Evolutionary conservation across 352 stramenopile species (phyloP).

Genomic region (Phytophthora pistaciae): DNA sequence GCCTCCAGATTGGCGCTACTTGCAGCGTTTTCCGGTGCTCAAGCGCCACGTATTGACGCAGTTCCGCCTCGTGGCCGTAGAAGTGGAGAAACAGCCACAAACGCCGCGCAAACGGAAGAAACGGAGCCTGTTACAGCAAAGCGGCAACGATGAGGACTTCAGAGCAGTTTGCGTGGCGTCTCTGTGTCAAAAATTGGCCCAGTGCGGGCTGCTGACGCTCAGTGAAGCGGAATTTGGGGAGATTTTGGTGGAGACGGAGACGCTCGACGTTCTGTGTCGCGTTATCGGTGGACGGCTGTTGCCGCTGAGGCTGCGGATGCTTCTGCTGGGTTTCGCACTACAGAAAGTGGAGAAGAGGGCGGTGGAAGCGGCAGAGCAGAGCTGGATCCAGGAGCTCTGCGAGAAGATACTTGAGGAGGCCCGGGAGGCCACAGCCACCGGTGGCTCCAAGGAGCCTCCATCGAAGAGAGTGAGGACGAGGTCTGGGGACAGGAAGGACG

Average conservation of each 20-base stretch:
- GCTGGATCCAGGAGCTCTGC: slow-evolving; percentile 45
- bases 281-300: slow-evolving; percentile 29
- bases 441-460: slow-evolving; percentile 3
- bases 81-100: slow-evolving; percentile 32
- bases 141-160: slow-evolving; percentile 19
- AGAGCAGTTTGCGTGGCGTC: slow-evolving; percentile 38
- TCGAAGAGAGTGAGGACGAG: slow-evolving; percentile 24
- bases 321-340: slow-evolving; percentile 43
- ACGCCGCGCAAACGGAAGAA: slow-evolving; percentile 40
- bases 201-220: slow-evolving; percentile 47
- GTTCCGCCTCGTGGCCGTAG: slow-evolving; percentile 29
- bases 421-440: slow-evolving; percentile 38
- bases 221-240: slow-evolving; percentile 25
- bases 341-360: slow-evolving; percentile 20
- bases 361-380: slow-evolving; percentile 19
- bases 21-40: slow-evolving; percentile 55
- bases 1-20: slow-evolving; percentile 35
- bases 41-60: slow-evolving; percentile 53
- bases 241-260: slow-evolving; percentile 25
- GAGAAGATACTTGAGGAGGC: slow-evolving; percentile 52
- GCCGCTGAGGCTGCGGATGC: slow-evolving; percentile 37
- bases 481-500: slow-evolving; percentile 7
- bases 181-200: slow-evolving; percentile 47
- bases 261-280: slow-evolving; percentile 27
- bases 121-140: slow-evolving; percentile 17